Base-by-base conservation (phyloP, 2,329 filamentous ascomycete species). In the Xylaria arbuscula region DNA sequence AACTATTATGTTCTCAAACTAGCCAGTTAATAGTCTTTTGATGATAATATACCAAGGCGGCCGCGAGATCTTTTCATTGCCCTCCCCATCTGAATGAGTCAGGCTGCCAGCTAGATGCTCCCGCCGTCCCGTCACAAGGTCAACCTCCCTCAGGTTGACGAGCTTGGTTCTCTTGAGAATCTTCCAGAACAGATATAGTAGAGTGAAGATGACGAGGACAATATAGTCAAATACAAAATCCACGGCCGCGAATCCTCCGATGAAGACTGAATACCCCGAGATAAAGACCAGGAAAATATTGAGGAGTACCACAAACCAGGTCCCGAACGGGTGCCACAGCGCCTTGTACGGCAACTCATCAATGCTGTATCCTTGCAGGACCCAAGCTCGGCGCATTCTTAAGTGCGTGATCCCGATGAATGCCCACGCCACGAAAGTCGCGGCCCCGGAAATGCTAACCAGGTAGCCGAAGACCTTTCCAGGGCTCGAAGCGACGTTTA, bases 361-460 rank as follows among this genome's bases (percentile, higher is more conserved):
- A 7, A 69, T 28, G n/a, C 70, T 69, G 24, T 69, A 73, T 34
- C 74, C 74, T 53, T 78, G 76, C 2, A 70, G 42, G 7, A 59
- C 64, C 77, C 76, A 77, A 11, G 76, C 77, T 22, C 60, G 62
- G 3, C 75, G 74, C 22, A 78, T 69, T 1, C 76, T 72, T 38
- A 78, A 48, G 48, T 78, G 76, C 38, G 76, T 76, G 32, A 77
- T 66, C 8, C 76, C 76, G 32, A 78, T 73, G 51, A 81, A 73
- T 2, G 76, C 75, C 76, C 77, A 78, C 5, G 76, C 74, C 24
- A 78, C 67, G 57, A 76, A 77, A 0, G 76, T 76, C 1, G 76
- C 76, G 2, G 73, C 73, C 9, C 76, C 76, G 3, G 74, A 74
- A 47, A 78, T 77, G 45, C 70, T 74, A 59, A 77, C 60, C 6